These are phyloP conservation scores for Rosa lucieae DNA, from an alignment of 306 rosid genomes.

Conservation along the genomic window DNA sequence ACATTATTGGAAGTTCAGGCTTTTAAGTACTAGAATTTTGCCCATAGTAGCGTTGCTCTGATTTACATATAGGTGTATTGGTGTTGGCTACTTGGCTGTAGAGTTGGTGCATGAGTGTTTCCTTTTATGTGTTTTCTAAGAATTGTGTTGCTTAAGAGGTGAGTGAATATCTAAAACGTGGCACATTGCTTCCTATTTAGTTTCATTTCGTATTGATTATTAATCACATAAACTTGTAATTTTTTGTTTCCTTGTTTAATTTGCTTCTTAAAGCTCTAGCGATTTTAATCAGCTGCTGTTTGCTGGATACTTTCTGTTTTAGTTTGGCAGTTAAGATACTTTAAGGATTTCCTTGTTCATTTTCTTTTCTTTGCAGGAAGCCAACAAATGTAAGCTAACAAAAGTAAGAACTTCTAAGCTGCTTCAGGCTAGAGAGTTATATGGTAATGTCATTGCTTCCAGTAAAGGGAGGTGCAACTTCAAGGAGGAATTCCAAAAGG, in stretches of 20 bases:
- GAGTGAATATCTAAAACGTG: background rate
- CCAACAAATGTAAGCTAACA: conserved; percentile 27
- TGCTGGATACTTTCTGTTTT: background rate
- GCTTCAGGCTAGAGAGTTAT: conserved; percentile 79
- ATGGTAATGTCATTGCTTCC: conserved; percentile 54
- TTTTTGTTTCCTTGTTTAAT: background rate
- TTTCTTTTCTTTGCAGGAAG: conserved; percentile 39
- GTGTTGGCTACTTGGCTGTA: background rate
- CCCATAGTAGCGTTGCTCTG: background rate
- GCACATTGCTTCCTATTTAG: background rate
- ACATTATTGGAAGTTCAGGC: background rate
- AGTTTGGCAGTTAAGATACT: background rate
- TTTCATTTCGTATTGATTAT: background rate
- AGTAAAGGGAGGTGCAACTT: conserved; percentile 50
- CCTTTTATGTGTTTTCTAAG: background rate
- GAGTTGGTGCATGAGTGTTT: background rate
- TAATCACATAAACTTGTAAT: background rate
- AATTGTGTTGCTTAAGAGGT: background rate
- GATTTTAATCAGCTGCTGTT: background rate
- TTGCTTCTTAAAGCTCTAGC: background rate
- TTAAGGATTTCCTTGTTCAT: background rate
- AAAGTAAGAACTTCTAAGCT: conserved; percentile 46
- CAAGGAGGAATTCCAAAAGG: conserved; percentile 60
- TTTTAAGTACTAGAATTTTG: background rate
- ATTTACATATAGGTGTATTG: background rate